Evolutionary conservation across 1,284 basidiomycete species (phyloP).

Genomic region (Boletus hoseneyae): DNA sequence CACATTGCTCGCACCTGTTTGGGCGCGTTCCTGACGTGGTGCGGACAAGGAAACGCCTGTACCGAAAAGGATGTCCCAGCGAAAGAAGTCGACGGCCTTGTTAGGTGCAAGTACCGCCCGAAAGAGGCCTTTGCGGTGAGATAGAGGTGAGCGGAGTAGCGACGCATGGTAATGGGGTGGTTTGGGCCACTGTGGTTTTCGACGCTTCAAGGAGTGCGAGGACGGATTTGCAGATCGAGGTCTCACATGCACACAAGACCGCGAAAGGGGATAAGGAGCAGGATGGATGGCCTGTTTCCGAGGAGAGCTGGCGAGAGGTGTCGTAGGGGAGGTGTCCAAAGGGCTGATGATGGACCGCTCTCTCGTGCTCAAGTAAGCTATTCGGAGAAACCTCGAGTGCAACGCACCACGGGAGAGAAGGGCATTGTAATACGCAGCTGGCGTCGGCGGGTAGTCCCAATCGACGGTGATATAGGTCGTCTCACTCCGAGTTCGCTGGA

Average conservation of each 20-base stretch:
- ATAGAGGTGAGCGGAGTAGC: slow-evolving; percentile 29
- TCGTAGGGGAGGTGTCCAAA: no score
- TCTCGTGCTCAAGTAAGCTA: slow-evolving; percentile 22
- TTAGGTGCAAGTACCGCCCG: slow-evolving; percentile 20
- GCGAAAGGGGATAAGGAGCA: neutral
- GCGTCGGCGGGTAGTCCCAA: slow-evolving; percentile 28
- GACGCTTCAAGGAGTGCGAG: slow-evolving; percentile 14
- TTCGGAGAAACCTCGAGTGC: slow-evolving; percentile 27
- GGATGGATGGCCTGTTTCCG: no score
- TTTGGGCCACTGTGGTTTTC: slow-evolving; percentile 24
- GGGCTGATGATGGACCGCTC: slow-evolving; percentile 1
- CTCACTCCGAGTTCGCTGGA: slow-evolving; percentile 7
- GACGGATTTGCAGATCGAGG: slow-evolving; percentile 11
- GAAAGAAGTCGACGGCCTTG: slow-evolving; percentile 28
- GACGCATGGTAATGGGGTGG: slow-evolving; percentile 33
- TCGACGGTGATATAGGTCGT: slow-evolving; percentile 18
- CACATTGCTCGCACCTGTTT: neutral
- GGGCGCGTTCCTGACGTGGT: neutral
- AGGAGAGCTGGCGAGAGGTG: no score
- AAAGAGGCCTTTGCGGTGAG: slow-evolving; percentile 28
- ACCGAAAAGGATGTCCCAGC: slow-evolving; percentile 15
- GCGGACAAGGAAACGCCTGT: slow-evolving; percentile 3
- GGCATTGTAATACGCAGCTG: slow-evolving; percentile 15
- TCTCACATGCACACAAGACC: neutral
- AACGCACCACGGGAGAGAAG: slow-evolving; percentile 28